Base-by-base conservation (phyloP, 1,284 basidiomycete species). In the Austropuccinia psidii region DNA sequence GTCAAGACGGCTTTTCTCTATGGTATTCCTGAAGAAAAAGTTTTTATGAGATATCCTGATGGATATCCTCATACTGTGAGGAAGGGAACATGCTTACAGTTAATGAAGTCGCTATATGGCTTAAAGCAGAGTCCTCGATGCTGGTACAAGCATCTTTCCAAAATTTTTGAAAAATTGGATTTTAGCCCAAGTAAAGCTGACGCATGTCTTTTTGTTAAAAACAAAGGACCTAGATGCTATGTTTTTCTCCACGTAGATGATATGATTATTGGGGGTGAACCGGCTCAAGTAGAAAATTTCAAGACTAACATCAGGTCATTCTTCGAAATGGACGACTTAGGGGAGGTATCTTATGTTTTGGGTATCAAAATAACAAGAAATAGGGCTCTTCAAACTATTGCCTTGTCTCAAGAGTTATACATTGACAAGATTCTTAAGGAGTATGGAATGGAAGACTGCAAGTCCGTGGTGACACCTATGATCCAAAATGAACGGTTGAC, bases 1-100 rank as follows among this genome's bases (percentile, higher is more conserved):
- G 47, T 75, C 41, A 66, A 70, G 29, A 54, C 54, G 4, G 73
- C 75, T 8, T 75, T 75, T 52, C 65, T 76, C 37, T 58, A 73
- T 47, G 66, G 61, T n/a, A 66, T 57, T 13, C 60, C 72, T 31
- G 39, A 35, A 39, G 65, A 74, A 37, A 39, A 33, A 19, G 19
- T 60, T n/a, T 60, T 17, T 24, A 35, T 60, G 7, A 39, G 37
- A 33, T 33, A n/a, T 4, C 27, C 57, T 7, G 19, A 33, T 19
- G 57, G 57, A 35, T 29, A 21, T 29, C n/a, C 2, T 33, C n/a
- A 3, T 39, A 24, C 13, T 2, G 17, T 31, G 2, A 37, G 6
- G 4, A 21, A 21, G 3, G 57, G 57, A 6, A 33, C 31, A 19
- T 27, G 17, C 2, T 19, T 37, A 19, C 2, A 19, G 2, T n/a